These are phyloP conservation scores for Polytrichum formosum DNA, from an alignment of 225 moss, liverwort and hornwort species.

Conservation along the genomic window DNA sequence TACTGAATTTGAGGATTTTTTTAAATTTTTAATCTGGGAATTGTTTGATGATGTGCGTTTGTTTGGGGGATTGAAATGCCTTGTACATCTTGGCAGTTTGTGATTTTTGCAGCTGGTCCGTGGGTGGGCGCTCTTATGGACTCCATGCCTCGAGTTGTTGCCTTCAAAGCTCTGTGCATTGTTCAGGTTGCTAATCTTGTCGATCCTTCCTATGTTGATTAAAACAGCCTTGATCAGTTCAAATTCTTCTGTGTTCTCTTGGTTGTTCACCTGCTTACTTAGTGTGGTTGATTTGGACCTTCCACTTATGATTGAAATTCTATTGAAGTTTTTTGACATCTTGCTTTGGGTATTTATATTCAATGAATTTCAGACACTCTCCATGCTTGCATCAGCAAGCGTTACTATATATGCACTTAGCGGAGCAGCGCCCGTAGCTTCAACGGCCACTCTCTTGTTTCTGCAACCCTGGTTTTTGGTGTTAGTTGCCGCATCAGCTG, in stretches of 20 bases:
- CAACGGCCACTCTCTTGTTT: conserved; percentile 50
- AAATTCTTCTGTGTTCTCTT: too few relatives aligned
- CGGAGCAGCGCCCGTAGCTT: conserved; percentile 38
- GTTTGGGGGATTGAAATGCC: conserved; percentile 16
- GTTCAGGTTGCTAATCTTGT: conserved; percentile 42
- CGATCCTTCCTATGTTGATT: too few relatives aligned
- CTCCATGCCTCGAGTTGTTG: conserved; percentile 69
- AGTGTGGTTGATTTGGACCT: too few relatives aligned
- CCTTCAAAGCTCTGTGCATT: conserved; percentile 38
- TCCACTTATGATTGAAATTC: too few relatives aligned
- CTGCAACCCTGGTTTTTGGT: conserved; percentile 80
- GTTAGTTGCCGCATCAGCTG: conserved; percentile 60
- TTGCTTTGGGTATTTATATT: not conserved
- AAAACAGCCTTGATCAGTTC: too few relatives aligned
- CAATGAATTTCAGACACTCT: conserved; percentile 43
- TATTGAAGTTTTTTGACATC: not conserved
- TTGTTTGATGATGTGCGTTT: not conserved
- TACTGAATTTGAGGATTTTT: too few relatives aligned
- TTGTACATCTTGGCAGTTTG: conserved; percentile 50
- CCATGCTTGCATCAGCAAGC: conserved; percentile 68
- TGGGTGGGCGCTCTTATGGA: conserved; percentile 86
- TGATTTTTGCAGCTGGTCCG: conserved; percentile 74
- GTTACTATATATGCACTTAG: conserved; percentile 66
- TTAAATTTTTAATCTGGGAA: too few relatives aligned
- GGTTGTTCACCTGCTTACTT: too few relatives aligned